Base-by-base conservation (phyloP, 495 filamentous ascomycete species). In the Tuber borchii region DNA sequence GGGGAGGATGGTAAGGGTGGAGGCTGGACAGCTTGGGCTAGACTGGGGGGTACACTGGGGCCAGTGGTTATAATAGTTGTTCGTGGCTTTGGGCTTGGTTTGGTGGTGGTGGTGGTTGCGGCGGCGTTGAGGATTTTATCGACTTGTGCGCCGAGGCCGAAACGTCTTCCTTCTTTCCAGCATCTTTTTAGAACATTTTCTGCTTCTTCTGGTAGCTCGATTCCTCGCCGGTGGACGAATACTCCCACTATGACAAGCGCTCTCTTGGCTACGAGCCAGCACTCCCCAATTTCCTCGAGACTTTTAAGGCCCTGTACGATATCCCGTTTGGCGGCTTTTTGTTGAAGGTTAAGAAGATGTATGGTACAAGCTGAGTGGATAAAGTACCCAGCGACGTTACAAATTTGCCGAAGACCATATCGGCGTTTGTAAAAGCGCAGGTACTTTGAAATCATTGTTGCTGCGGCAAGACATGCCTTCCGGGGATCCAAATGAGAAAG, bases 351-450 rank as follows among this genome's bases (percentile, higher is more conserved):
- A 71, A 99, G 90, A 39, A 99, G 87, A 80, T 98, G 96, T 71
- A 98, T 93, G 2, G 95, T 97, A 83, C 93, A 95, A 20, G 95
- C 94, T 2, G 92, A 92, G 84, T 98, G 96, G 0, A 91, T 88
- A 80, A 99, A 97, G 84, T 99, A 99, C 16, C 97, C 94, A 20
- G 90, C 93, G 75, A 98, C 91, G 80, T 98, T 98, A 84, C 92
- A 94, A 71, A 99, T 97, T 83, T 97, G 95, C 20, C 92, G 89
- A 17, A 98, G 86, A 34, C 94, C 93, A 77, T 97, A 95, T 16
- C 91, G 90, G 74, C 94, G 92, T 84, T 96, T 97, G 85, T 99
- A 99, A 26, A 97, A 87, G 0, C 95, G 90, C 83, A 97, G 90
- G 6, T 96, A 86, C 81, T 97, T 97, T 0, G 94, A 97, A 71